Evolutionary conservation across 2,329 filamentous ascomycete species (phyloP).

Genomic region (Exophiala lecanii-corni): DNA sequence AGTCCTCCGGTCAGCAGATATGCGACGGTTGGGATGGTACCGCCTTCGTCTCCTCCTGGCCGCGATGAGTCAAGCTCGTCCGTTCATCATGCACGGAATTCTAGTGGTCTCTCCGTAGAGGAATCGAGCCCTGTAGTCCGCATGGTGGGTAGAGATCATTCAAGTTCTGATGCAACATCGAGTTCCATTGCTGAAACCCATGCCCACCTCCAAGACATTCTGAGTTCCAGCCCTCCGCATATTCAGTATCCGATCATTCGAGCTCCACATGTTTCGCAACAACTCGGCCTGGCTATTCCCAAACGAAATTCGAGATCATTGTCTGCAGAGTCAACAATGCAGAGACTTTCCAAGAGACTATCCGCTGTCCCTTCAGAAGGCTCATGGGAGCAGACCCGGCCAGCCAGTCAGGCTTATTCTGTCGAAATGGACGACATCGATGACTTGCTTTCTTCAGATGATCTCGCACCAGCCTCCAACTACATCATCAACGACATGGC

Average conservation of each 20-base stretch:
- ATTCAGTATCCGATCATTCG: slow-evolving; percentile 30
- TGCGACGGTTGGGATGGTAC: slow-evolving; percentile 31
- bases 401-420: slow-evolving; percentile 21
- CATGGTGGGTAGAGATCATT: slow-evolving; percentile 11
- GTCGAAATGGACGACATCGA: slow-evolving; percentile 18
- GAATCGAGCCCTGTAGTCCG: slow-evolving; percentile 24
- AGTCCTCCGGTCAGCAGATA: slow-evolving; percentile 35
- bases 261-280: slow-evolving; percentile 37
- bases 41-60: slow-evolving; percentile 11
- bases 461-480: slow-evolving; percentile 19
- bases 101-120: slow-evolving; percentile 7
- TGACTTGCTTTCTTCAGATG: slow-evolving; percentile 20
- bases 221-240: slow-evolving; percentile 29
- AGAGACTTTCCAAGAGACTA: slow-evolving; percentile 40
- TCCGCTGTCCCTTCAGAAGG: slow-evolving; percentile 42
- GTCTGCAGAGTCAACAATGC: slow-evolving; percentile 31
- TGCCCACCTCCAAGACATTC: slow-evolving; percentile 35
- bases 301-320: slow-evolving; percentile 31
- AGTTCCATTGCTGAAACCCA: slow-evolving; percentile 25
- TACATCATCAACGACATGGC: slow-evolving; percentile 22
- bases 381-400: slow-evolving; percentile 32
- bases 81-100: slow-evolving; percentile 13
- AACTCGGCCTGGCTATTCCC: slow-evolving; percentile 32
- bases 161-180: slow-evolving; percentile 12
- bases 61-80: slow-evolving; percentile 15